Evolutionary conservation across 179 eudicot genomes (phyloP).

Genomic region (Pouteria campechiana): DNA sequence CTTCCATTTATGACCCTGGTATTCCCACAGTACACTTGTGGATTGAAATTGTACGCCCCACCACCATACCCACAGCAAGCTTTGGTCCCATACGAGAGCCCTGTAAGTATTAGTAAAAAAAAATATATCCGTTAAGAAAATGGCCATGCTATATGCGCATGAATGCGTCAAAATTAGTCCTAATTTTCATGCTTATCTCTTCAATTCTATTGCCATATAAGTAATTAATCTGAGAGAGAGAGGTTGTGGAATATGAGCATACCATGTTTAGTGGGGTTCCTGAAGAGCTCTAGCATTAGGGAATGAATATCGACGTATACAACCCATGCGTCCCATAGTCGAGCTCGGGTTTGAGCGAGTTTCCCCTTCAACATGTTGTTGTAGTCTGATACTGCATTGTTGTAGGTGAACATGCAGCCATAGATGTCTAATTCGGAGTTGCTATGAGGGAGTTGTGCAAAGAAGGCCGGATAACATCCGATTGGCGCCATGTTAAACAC

Average conservation of each 20-base stretch:
- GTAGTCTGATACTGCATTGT: conserved; percentile 59
- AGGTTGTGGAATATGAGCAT: too few relatives aligned
- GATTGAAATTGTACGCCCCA: conserved; percentile 55
- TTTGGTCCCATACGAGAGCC: conserved; percentile 52
- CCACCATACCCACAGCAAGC: conserved; percentile 91
- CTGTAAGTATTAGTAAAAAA: too few relatives aligned
- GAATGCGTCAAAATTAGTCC: too few relatives aligned
- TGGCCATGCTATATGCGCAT: too few relatives aligned
- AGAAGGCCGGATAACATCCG: conserved; percentile 72
- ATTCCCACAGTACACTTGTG: conserved; percentile 59
- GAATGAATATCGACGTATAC: conserved; percentile 58
- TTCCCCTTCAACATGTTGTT: conserved; percentile 53
- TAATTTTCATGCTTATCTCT: too few relatives aligned
- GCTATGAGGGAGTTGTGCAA: conserved; percentile 55
- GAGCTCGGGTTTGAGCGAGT: conserved; percentile 22
- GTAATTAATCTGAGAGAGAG: too few relatives aligned
- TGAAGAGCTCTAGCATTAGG: conserved; percentile 72
- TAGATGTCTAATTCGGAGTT: conserved; percentile 44
- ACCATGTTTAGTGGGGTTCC: conserved; percentile 68
- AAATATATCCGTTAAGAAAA: too few relatives aligned
- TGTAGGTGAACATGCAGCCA: conserved; percentile 69
- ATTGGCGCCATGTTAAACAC: conserved; percentile 83
- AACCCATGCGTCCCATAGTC: conserved; percentile 41
- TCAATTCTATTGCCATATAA: too few relatives aligned
- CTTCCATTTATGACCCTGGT: conserved; percentile 40